Conservation (phyloP, 2,329 filamentous ascomycete species). For the Emmonsiellopsis sp. region DNA sequence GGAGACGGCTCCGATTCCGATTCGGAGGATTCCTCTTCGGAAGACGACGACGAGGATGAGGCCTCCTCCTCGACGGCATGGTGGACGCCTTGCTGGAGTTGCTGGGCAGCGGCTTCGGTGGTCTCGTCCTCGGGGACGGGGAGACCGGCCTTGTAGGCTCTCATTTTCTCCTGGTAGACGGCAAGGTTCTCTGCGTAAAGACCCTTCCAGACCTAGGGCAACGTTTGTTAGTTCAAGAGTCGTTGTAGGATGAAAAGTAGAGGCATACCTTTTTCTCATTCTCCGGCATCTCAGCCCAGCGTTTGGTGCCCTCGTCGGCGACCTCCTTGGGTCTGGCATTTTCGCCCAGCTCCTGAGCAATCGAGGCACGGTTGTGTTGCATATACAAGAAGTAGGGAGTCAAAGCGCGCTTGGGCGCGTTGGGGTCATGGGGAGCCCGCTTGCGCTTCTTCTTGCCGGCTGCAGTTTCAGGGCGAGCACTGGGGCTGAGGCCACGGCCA, state of each 20-base stretch:
- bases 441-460: conserved; percentile 78
- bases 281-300: conserved; percentile 72
- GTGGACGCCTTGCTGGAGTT: conserved; percentile 33
- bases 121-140: conserved; percentile 36
- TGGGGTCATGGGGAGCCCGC: conserved; percentile 79
- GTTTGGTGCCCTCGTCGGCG: conserved; percentile 73
- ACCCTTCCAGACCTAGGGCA: conserved; percentile 42
- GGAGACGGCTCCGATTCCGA: conserved; percentile 22
- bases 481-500: conserved; percentile 27
- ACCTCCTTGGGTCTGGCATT: conserved; percentile 76
- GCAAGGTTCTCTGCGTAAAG: conserved; percentile 51
- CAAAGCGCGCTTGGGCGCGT: conserved; percentile 86
- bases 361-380: conserved; percentile 74
- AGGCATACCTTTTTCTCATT: conserved; percentile 55
- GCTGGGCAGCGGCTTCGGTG: conserved; percentile 26
- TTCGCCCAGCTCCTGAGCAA: conserved; percentile 68
- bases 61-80: conserved; percentile 25
- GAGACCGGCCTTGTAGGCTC: conserved; percentile 47
- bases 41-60: conserved; percentile 22
- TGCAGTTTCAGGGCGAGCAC: conserved; percentile 1
- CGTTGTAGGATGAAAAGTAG: conserved; percentile 4
- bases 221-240: neutral
- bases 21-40: conserved; percentile 11
- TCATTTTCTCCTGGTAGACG: conserved; percentile 47
- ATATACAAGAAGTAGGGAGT: conserved; percentile 96